Base-by-base conservation (phyloP, 495 filamentous ascomycete genomes). In the Beverwykella pulmonaria region DNA sequence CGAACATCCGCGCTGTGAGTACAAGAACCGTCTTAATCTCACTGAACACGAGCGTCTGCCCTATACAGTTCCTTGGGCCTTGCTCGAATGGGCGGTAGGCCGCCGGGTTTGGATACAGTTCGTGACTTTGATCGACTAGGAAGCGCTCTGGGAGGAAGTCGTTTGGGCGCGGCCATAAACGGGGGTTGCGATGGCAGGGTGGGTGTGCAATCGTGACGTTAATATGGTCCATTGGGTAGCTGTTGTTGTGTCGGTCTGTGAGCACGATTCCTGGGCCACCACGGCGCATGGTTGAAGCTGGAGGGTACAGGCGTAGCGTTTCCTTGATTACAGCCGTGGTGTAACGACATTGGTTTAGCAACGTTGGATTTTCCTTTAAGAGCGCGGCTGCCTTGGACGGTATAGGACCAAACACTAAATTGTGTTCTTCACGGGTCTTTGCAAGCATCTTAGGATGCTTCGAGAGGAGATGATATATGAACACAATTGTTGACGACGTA, bases 61-160 rank as follows among this genome's bases (percentile, higher is more conserved):
- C 84, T 23, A 86, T 81, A 64, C 84, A 87, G 20, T 75, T 77
- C 5, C 84, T 63, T 12, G 83, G 80, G 0, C 84, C 84, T 14
- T 76, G 36, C 41, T 71, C 68, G 39, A 71, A 71, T 0, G 68
- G 58, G 1, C 68, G 55, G 15, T 52, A 71, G 0, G 63, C 59
- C 17, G 6, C 39, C 8, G 53, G 29, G 10, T 39, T 22, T 17
- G 62, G 68, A 53, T 62, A 63, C 26, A 70, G 53, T 25, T 55
- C 54, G 36, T 70, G 56, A 0, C 30, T 39, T 17, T 36, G 29
- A 0, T 58, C 52, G 0, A 70, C 68, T 20, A 68, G 41, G 12
- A 27, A 71, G 29, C 65, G 53, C 23, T 68, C 69, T 3, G 69
- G 64, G 9, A 71, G 10, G 34, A 68, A 71, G 7, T 63, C 59